Percentiles rank a stretch among this genome's conserved stretches.
These are phyloP conservation scores for Niebla homalea DNA, from an alignment of 495 filamentous ascomycete genomes.

Conservation along the genomic window DNA sequence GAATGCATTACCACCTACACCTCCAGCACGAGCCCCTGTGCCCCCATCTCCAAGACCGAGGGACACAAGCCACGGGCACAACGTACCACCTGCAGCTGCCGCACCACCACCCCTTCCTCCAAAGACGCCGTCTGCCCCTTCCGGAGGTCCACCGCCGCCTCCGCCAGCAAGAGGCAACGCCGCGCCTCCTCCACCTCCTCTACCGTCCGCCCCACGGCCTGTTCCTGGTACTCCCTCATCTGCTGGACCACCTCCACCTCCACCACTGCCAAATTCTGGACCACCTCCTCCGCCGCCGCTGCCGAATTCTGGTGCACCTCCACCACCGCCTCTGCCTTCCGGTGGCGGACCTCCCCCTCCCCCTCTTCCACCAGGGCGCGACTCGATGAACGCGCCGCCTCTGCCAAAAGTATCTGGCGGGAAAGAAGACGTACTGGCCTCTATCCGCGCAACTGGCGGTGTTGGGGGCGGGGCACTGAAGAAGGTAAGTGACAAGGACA, in stretches of 20 bases:
- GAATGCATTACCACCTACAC: slow-evolving; percentile 52
- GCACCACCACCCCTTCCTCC: slow-evolving; percentile 56
- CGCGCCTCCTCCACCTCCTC: slow-evolving; percentile 37
- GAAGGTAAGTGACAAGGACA: slow-evolving; percentile 65
- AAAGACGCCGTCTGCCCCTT: slow-evolving; percentile 41
- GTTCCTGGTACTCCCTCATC: slow-evolving; percentile 21
- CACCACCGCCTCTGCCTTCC: slow-evolving; percentile 33
- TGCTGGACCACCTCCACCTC: slow-evolving; percentile 26
- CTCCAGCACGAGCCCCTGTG: slow-evolving; percentile 54
- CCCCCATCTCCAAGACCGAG: slow-evolving; percentile 55
- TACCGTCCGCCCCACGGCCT: slow-evolving; percentile 22
- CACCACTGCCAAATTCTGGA: slow-evolving; percentile 12
- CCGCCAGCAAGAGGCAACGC: slow-evolving; percentile 36
- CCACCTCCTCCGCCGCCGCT: slow-evolving; percentile 37
- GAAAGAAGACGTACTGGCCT: slow-evolving; percentile 59
- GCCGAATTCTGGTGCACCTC: slow-evolving; percentile 21
- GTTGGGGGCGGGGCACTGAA: slow-evolving; percentile 54
- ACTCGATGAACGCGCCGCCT: slow-evolving; percentile 47
- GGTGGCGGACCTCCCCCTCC: slow-evolving; percentile 55
- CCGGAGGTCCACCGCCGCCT: slow-evolving; percentile 41
- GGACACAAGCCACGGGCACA: slow-evolving; percentile 27
- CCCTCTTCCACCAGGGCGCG: slow-evolving; percentile 50
- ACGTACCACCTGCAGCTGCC: slow-evolving; percentile 29
- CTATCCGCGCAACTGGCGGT: slow-evolving; percentile 69
- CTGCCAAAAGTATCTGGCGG: slow-evolving; percentile 37